Evolutionary conservation across 495 filamentous ascomycete species (phyloP), one percentile per base, ranked within the genome.

Genomic region (Elasticomyces elasticus): DNA sequence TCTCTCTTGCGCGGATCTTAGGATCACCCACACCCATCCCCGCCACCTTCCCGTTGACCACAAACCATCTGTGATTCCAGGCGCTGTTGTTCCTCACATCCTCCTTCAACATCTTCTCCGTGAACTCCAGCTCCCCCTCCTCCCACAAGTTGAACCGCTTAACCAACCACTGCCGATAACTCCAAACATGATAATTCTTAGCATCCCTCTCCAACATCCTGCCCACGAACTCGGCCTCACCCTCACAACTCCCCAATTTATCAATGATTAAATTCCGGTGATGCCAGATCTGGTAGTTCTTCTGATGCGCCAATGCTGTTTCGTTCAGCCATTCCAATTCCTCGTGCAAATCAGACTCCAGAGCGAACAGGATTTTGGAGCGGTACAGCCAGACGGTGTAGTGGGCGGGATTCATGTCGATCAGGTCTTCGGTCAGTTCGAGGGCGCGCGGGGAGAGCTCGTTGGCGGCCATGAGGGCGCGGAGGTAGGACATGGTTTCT

Each of bases 231-330:
- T 74, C 72, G 25, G 71, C 66, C 71, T 98, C 92, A 17, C 76
- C 75, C 15, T 66, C 64, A 7, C 66, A 49, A 15, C 64, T 63
- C 26, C 60, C 69, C 37, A 76, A 64, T 38, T 54, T 57, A 64
- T 85, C 77, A 65, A 95, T 77, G 19, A 98, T 71, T 31, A 89
- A 75, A 68, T 95, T 87, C 24, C 92, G 86, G 67, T 97, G 94
- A 64, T 95, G 89, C 92, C 92, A 97, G 65, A 97, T 97, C 67
- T 98, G 92, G 70, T 96, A 98, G 67, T 97, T 98, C 67, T 98
- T 98, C 62, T 91, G 79, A 63, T 95, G 82, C 24, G 79, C 77
- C 40, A 94, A 70, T 3, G 92, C 84, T 17, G 94, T 77, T 1
- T 76, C 72, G 64, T 95, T 94, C 22, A 98, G 69, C 87, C 89